A percentile compares a stretch with the other conserved stretches of the same genome.
These are phyloP conservation scores for Ramaria sp. DNA, from an alignment of 768 basidiomycete genomes.

Conservation along the genomic window DNA sequence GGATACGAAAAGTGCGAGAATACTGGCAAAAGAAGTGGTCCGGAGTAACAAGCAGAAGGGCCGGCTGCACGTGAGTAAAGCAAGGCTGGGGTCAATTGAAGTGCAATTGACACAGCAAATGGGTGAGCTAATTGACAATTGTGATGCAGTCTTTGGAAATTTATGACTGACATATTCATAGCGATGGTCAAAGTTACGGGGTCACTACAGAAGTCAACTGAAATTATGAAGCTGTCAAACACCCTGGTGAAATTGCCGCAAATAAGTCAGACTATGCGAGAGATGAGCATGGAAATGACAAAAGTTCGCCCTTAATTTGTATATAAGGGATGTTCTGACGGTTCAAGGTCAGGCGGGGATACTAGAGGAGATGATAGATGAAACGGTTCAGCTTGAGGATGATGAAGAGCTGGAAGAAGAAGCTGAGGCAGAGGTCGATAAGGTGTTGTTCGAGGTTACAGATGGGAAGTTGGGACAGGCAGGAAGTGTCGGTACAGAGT, in stretches of 20 bases:
- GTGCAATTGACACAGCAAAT: constrained; percentile 87
- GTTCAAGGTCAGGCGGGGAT: constrained; percentile 69
- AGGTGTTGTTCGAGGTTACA: constrained; percentile 89
- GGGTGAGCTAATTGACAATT: constrained; percentile 41
- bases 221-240: constrained; percentile 99
- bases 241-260: constrained; percentile 85
- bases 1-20: constrained; percentile 85
- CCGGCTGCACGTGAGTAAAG: constrained; percentile 84
- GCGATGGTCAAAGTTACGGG: constrained; percentile 97
- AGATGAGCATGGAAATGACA: constrained; percentile 99
- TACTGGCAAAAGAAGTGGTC: constrained; percentile 91
- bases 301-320: constrained; percentile 45
- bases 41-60: constrained; percentile 92
- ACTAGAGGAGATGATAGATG: constrained; percentile 96
- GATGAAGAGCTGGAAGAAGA: constrained; percentile 95
- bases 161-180: neutral
- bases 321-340: constrained; percentile 8
- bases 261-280: constrained; percentile 84
- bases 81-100: constrained; percentile 80
- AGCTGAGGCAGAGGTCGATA: constrained; percentile 95
- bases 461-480: constrained; percentile 91
- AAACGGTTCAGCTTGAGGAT: constrained; percentile 82
- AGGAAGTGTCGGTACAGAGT: constrained; percentile 55
- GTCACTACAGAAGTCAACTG: constrained; percentile 93
- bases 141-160: neutral